Evolutionary conservation across 495 filamentous ascomycete genomes (phyloP).

Genomic region (Cercophora samala): DNA sequence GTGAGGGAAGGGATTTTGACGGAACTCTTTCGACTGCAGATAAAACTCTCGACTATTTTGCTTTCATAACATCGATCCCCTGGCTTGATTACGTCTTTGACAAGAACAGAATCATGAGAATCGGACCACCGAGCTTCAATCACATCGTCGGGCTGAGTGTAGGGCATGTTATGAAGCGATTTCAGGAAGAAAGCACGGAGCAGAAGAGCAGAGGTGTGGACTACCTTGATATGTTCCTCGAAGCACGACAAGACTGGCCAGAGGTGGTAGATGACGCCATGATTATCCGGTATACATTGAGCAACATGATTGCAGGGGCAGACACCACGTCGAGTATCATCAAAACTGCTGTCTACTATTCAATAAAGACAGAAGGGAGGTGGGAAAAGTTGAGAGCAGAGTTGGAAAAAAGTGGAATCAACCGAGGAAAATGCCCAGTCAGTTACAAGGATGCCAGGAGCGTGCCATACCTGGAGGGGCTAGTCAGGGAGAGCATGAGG

Average conservation of each 20-base stretch:
- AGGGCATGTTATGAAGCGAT: conserved; percentile 17
- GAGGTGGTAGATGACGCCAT: conserved; percentile 25
- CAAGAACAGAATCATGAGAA: conserved; percentile 22
- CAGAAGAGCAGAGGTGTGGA: conserved; percentile 22
- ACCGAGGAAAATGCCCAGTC: conserved; percentile 8
- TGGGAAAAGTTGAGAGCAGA: conserved; percentile 41
- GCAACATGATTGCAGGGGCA: conserved; percentile 47
- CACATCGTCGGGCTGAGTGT: conserved; percentile 12
- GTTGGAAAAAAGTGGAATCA: conserved; percentile 29
- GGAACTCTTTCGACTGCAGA: conserved; percentile 17
- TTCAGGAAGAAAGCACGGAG: conserved; percentile 18
- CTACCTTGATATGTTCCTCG: conserved; percentile 32
- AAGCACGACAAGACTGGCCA: conserved; percentile 25
- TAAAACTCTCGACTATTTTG: conserved; percentile 28
- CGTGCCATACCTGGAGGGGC: conserved; percentile 48
- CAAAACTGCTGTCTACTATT: conserved; percentile 49
- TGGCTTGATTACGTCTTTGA: conserved; percentile 30
- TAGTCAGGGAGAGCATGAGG: conserved; percentile 53
- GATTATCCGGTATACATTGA: conserved; percentile 28
- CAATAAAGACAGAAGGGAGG: conserved; percentile 37
- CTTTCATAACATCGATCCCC: conserved; percentile 15
- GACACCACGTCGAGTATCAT: conserved; percentile 55
- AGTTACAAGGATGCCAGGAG: conserved; percentile 18
- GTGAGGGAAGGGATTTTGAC: conserved; percentile 31
- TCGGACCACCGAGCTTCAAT: conserved; percentile 26